Evolutionary conservation across 176 grass and related monocot genomes (phyloP).

Genomic region (Pontederia paniculata): DNA sequence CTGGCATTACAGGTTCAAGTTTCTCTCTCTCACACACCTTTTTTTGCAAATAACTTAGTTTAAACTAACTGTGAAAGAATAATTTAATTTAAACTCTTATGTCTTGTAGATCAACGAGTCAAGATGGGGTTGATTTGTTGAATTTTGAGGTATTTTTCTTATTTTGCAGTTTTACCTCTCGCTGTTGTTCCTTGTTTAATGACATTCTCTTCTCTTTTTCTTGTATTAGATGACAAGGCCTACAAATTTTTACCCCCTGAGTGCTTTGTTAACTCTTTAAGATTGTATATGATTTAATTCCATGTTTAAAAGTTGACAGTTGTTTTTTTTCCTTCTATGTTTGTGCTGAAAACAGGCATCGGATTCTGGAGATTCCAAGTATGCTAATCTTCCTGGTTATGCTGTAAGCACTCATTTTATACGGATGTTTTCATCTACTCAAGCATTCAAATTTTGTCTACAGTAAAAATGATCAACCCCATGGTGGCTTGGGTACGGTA

Average conservation of each 20-base stretch:
- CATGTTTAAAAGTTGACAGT: not conserved
- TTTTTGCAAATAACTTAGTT: too few relatives aligned
- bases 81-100: conserved; percentile 7
- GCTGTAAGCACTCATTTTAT: conserved; percentile 39
- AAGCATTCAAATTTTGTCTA: not conserved
- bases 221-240: too few relatives aligned
- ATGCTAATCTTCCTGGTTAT: conserved; percentile 33
- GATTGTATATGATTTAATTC: too few relatives aligned
- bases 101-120: conserved; percentile 12
- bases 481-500: too few relatives aligned
- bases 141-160: conserved; percentile 11
- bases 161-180: not conserved
- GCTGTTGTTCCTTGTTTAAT: not conserved
- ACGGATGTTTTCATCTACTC: not conserved
- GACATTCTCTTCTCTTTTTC: not conserved
- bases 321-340: conserved; percentile 8
- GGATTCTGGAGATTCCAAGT: conserved; percentile 32
- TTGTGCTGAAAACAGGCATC: conserved; percentile 38
- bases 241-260: too few relatives aligned
- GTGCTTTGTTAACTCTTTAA: too few relatives aligned
- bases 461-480: too few relatives aligned
- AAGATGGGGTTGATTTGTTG: not conserved
- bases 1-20: conserved; percentile 14
- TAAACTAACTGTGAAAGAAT: too few relatives aligned
- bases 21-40: too few relatives aligned